phyloP scores from a whole-genome alignment of 2,329 filamentous ascomycete species.

The Hypoxylon sp. region DNA sequence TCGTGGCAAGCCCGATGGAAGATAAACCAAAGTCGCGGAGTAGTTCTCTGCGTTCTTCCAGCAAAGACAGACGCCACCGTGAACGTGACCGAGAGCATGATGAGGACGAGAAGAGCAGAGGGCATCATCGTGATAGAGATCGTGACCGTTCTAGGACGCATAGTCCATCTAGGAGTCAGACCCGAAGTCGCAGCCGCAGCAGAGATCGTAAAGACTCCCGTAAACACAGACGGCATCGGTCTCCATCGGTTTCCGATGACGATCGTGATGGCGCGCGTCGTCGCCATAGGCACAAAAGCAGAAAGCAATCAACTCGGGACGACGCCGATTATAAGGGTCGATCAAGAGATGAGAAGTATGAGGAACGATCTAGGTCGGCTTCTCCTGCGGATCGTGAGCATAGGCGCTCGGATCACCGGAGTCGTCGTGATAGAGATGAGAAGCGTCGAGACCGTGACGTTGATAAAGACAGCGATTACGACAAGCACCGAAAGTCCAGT shows the following conservation, averaged over 20 bases:
- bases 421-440: constrained; percentile 58
- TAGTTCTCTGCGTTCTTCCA: constrained; percentile 62
- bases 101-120: constrained; percentile 49
- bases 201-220: constrained; percentile 63
- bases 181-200: constrained; percentile 56
- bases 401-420: constrained; percentile 65
- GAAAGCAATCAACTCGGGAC: constrained; percentile 61
- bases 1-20: constrained; percentile 54
- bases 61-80: constrained; percentile 55
- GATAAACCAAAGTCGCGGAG: constrained; percentile 62
- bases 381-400: constrained; percentile 70
- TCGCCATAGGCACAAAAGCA: constrained; percentile 66
- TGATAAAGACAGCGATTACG: constrained; percentile 55
- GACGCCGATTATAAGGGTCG: constrained; percentile 61
- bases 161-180: constrained; percentile 56
- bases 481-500: constrained; percentile 56
- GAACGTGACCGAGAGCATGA: constrained; percentile 56
- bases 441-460: constrained; percentile 53
- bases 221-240: constrained; percentile 69
- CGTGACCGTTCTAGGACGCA: constrained; percentile 52
- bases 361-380: constrained; percentile 73
- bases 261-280: constrained; percentile 66
- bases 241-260: constrained; percentile 62
- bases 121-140: constrained; percentile 51
- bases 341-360: constrained; percentile 60